Conservation (phyloP, 1,284 basidiomycete species). For the Waitea zeae region DNA sequence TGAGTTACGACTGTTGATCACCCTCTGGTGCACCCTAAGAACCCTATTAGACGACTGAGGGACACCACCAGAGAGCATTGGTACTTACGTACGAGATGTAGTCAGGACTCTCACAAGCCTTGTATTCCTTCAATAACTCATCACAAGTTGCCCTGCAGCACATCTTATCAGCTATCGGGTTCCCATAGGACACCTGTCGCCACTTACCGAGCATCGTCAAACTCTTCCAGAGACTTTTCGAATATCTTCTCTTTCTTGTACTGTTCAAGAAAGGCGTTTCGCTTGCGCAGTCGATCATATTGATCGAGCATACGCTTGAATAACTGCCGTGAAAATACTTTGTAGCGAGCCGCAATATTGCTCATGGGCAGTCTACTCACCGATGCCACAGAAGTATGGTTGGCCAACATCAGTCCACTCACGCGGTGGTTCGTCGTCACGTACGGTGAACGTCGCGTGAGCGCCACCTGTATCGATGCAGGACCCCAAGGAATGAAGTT, state of each 20-base stretch:
- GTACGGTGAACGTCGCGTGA: conserved; percentile 86
- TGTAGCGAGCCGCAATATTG: neutral
- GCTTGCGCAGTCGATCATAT: conserved; percentile 76
- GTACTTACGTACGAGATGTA: conserved; percentile 67
- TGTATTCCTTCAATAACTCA: conserved; percentile 80
- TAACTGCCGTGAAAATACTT: conserved; percentile 29
- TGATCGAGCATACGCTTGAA: conserved; percentile 96
- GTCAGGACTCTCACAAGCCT: conserved; percentile 81
- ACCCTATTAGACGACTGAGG: neutral
- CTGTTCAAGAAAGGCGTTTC: conserved; percentile 93
- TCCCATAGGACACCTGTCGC: conserved; percentile 1
- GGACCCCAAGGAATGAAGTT: conserved; percentile 99
- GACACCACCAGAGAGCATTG: neutral
- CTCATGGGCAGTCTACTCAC: conserved; percentile 26
- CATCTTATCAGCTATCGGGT: conserved; percentile 3
- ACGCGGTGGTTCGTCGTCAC: conserved; percentile 81
- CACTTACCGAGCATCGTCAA: conserved; percentile 80
- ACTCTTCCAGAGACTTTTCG: conserved; percentile 81
- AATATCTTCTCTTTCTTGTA: conserved; percentile 97
- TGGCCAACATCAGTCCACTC: conserved; percentile 96
- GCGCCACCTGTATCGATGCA: conserved; percentile 92
- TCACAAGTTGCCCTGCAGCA: conserved; percentile 61
- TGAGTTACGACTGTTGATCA: no score
- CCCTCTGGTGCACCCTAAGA: conserved; percentile 1
- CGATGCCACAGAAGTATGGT: conserved; percentile 94